Conservation (phyloP, 2,329 filamentous ascomycete species). For the Pestalotiopsis sp. region DNA sequence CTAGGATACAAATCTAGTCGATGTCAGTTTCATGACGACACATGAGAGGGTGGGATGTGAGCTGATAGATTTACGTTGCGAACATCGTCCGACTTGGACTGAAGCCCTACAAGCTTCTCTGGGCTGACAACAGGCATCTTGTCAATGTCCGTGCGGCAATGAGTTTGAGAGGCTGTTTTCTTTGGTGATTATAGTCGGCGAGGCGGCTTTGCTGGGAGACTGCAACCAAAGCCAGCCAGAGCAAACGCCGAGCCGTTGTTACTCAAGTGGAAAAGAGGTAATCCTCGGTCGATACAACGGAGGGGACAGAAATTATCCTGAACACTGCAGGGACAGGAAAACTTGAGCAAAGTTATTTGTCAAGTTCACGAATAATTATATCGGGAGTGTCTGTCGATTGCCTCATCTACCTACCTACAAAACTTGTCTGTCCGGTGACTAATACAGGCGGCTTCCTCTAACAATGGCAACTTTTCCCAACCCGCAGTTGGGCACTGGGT, state of each 20-base stretch:
- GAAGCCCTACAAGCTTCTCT: conserved; percentile 87
- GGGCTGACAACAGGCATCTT: conserved; percentile 90
- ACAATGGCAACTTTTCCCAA: conserved; percentile 6
- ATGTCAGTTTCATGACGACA: conserved; percentile 32
- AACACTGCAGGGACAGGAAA: not conserved
- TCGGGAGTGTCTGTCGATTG: not conserved
- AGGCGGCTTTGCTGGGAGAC: not conserved
- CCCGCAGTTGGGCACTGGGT: conserved; percentile 11
- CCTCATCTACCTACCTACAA: conserved; percentile 1
- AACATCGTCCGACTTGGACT: conserved; percentile 84
- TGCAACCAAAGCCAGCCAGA: not conserved
- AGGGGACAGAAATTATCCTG: not conserved
- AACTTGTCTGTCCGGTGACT: conserved; percentile 2
- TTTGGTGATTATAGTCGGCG: not conserved
- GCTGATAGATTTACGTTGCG: conserved; percentile 61
- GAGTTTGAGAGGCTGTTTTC: not conserved
- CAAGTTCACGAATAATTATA: not conserved
- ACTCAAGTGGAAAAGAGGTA: not conserved
- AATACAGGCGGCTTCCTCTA: conserved; percentile 3
- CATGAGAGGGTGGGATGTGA: conserved; percentile 22
- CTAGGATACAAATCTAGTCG: conserved; percentile 87
- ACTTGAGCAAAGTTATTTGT: not conserved
- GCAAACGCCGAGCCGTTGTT: not conserved
- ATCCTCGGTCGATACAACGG: not conserved
- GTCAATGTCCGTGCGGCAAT: conserved; percentile 17